These are phyloP conservation scores for Mycena olivaceomarginata DNA, from an alignment of 768 basidiomycete genomes.

Conservation along the genomic window DNA sequence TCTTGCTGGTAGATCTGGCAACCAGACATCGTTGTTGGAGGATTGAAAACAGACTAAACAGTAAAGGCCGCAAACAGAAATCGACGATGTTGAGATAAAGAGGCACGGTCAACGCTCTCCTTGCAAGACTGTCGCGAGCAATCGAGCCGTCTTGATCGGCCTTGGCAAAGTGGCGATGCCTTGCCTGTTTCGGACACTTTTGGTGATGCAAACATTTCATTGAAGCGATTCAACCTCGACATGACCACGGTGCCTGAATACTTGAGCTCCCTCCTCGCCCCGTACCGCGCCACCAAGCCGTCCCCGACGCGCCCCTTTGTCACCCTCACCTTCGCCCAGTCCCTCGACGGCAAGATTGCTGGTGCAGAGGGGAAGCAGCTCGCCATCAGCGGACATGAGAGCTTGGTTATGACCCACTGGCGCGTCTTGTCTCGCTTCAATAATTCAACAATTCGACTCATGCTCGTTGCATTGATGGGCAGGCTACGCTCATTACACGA, in stretches of 20 bases:
- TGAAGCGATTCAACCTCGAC: background rate
- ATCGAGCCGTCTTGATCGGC: too few relatives aligned
- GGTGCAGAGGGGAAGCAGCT: constrained; percentile 85
- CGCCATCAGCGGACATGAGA: constrained; percentile 88
- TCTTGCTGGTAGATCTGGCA: too few relatives aligned
- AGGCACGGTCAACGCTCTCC: too few relatives aligned
- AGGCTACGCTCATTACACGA: constrained; percentile 97
- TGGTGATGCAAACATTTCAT: too few relatives aligned
- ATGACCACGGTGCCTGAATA: constrained; percentile 48
- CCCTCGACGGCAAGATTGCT: constrained; percentile 92
- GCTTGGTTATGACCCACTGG: constrained; percentile 97
- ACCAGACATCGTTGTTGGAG: too few relatives aligned
- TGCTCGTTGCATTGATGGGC: background rate
- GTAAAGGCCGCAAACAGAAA: too few relatives aligned
- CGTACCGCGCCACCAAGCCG: constrained; percentile 42
- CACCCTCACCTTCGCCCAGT: constrained; percentile 92
- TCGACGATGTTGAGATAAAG: too few relatives aligned
- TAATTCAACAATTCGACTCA: constrained; percentile 12
- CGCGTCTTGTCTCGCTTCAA: constrained; percentile 53
- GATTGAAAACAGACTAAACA: too few relatives aligned
- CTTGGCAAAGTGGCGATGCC: too few relatives aligned
- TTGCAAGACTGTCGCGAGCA: too few relatives aligned
- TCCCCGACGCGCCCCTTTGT: constrained; percentile 70
- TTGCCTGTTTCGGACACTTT: too few relatives aligned
- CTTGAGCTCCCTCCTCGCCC: constrained; percentile 49